These are phyloP conservation scores for Camelina sativa DNA, from an alignment of 345 rosid genomes.

Conservation along the genomic window DNA sequence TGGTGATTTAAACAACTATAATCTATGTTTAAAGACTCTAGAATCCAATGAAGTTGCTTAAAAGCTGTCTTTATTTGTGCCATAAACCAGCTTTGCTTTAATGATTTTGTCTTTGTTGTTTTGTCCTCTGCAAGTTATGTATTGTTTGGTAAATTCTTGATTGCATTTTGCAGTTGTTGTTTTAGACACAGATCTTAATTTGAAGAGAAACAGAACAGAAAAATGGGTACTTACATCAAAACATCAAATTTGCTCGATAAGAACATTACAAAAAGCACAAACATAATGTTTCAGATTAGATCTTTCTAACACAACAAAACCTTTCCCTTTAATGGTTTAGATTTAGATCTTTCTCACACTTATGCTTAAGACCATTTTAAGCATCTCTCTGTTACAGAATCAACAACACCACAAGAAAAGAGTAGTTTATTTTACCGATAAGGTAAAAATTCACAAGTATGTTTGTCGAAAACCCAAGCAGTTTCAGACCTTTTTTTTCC, in stretches of 20 bases:
- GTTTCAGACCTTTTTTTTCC: constrained; percentile 25
- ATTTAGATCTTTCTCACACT: constrained; percentile 30
- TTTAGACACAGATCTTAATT: neutral
- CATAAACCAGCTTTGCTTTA: constrained; percentile 23
- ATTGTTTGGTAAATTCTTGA: constrained; percentile 3
- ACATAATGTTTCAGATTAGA: constrained; percentile 26
- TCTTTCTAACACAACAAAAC: constrained; percentile 29
- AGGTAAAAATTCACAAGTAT: constrained; percentile 32
- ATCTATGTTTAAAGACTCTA: constrained; percentile 8
- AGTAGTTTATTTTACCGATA: constrained; percentile 14
- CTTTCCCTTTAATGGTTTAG: neutral
- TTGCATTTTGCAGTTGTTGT: neutral
- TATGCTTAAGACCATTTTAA: constrained; percentile 39
- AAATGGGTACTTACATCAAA: constrained; percentile 16
- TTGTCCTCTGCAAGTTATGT: constrained; percentile 22
- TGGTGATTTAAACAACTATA: constrained; percentile 30
- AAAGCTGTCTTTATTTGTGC: constrained; percentile 8
- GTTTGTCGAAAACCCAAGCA: constrained; percentile 55
- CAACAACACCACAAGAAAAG: constrained; percentile 39
- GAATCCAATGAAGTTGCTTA: constrained; percentile 42
- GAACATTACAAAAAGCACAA: constrained; percentile 11
- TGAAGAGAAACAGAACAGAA: constrained; percentile 6
- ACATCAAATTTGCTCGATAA: constrained; percentile 4
- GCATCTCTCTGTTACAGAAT: constrained; percentile 39
- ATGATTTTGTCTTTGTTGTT: constrained; percentile 12